Evolutionary conservation across 2,329 filamentous ascomycete genomes (phyloP), one percentile per base, ranked within the genome.

Genomic region (Trichoderma semiorbis): DNA sequence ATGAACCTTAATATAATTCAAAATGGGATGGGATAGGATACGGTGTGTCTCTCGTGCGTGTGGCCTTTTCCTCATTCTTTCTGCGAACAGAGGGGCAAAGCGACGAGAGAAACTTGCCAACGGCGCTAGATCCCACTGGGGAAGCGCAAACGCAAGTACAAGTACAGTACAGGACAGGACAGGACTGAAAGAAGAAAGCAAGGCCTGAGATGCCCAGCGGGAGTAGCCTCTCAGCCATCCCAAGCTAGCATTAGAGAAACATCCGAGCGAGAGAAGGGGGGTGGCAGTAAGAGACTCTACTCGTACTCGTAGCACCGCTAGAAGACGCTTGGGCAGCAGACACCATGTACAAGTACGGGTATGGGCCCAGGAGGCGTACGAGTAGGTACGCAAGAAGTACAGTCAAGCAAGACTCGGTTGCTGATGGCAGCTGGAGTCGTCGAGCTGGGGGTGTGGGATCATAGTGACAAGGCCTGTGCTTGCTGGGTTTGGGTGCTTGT

Each of bases 361-460:
- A 36, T 36, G 34, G 34, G 34, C 39, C 60, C 39, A 64, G 62
- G 60, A 71, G 47, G 50, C 63, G 64, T 67, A 72, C 57, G 39
- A 24, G 58, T 36, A 32, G 30, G 43, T 39, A 39, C 7, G 14
- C 34, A 36, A 14, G 14, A n/a, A 34, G 24, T 32, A 69, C 39
- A 50, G 34, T 58, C 69, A 34, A 55, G 62, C 53, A 36, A 55
- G 55, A 67, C 57, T 21, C 11, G 7, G 26, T 34, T 50, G 63
- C 62, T 66, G 71, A 62, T 60, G 63, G 53, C n/a, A 69, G 60
- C 67, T 58, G 68, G 62, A 67, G 36, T 50, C 14, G 26, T 60
- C 60, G 60, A 63, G 68, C 73, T 75, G 36, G 71, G 75, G 68
- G 63, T 73, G 67, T 39, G 65, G 67, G 36, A 69, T 76, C 76